A percentile compares a stretch with the other conserved stretches of the same genome.
phyloP scores from a whole-genome alignment of 805 yeast genomes.

The Monosporozyma servazzii region DNA sequence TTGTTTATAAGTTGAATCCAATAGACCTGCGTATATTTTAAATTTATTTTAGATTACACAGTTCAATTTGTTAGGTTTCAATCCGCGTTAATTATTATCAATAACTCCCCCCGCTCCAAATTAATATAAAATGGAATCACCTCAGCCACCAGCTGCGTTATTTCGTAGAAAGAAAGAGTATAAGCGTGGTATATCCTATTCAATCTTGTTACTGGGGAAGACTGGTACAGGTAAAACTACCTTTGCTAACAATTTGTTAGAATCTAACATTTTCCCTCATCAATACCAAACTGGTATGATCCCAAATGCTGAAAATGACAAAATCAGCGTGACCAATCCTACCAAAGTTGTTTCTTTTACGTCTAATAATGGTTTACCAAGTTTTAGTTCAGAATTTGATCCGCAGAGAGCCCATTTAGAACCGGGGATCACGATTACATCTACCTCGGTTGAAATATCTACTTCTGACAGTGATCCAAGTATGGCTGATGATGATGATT shows the following conservation, averaged over 20 bases:
- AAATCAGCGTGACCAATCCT: slow-evolving; percentile 23
- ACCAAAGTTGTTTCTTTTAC: slow-evolving; percentile 43
- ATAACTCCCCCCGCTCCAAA: background rate
- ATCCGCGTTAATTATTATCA: background rate
- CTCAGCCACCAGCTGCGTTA: slow-evolving; percentile 17
- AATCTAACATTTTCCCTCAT: slow-evolving; percentile 52
- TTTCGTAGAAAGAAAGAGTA: slow-evolving; percentile 53
- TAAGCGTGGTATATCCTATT: slow-evolving; percentile 64
- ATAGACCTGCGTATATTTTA: background rate
- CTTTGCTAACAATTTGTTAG: slow-evolving; percentile 58
- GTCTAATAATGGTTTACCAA: slow-evolving; percentile 51
- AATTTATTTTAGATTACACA: too few relatives aligned
- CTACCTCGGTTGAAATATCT: slow-evolving; percentile 28
- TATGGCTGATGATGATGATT: slow-evolving; percentile 17
- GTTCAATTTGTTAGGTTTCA: background rate
- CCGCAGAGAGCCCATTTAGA: slow-evolving; percentile 52
- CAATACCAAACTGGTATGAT: slow-evolving; percentile 33
- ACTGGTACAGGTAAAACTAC: slow-evolving; percentile 75
- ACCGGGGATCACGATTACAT: slow-evolving; percentile 67
- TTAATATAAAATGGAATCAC: background rate
- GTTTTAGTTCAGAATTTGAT: slow-evolving; percentile 52
- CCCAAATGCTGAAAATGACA: slow-evolving; percentile 5
- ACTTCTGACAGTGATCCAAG: slow-evolving; percentile 9
- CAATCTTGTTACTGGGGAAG: slow-evolving; percentile 63
- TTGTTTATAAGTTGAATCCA: background rate